Evolutionary conservation across 257 asterid genomes (phyloP), one percentile per base, ranked within the genome.

Genomic region (Fraxinus excelsior): DNA sequence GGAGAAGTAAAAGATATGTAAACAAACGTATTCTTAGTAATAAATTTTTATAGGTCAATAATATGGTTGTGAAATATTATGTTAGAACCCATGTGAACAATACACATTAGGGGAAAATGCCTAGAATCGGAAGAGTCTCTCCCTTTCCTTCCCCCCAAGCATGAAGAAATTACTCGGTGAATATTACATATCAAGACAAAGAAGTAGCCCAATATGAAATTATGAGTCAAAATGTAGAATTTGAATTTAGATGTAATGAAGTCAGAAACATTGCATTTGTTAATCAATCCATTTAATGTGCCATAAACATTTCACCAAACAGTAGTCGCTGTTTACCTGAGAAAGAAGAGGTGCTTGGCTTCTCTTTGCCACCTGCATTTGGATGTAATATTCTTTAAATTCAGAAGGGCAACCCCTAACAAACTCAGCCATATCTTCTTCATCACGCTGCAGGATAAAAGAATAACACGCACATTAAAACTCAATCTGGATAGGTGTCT

Each of bases 321-420:
- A 84, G 69, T 67, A 68, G 60, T 67, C 32, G 65, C 56, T 38
- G 66, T 66, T 85, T 80, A 93, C 99, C 97, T 91, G 95, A 77
- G 97, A 93, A 76, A 82, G 97, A 85, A 77, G 89, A 79, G 99
- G 99, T 64, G 96, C 88, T 84, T 88, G 99, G 86, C 95, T 96
- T 90, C 99, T 96, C 86, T 96, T 96, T 53, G 97, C 97, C 81
- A 89, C 91, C 88, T 96, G 99, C 99, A 96, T 93, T 83, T 96
- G 99, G 84, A 90, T 89, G 88, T 91, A 96, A 83, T 93, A 93
- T 87, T 91, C 96, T 86, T 93, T 93, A 78, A 91, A 96, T 83
- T 93, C 98, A 14, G 91, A 80, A 13, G 97, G 89, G 83, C 97
- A 85, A 77, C 80, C 85, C 76, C 91, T 86, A 56, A 90, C 96